Evolutionary conservation across 192 early-diverging fungal species (phyloP), one percentile per base, ranked within the genome.

Genomic region (Gamsiella multidivaricata): DNA sequence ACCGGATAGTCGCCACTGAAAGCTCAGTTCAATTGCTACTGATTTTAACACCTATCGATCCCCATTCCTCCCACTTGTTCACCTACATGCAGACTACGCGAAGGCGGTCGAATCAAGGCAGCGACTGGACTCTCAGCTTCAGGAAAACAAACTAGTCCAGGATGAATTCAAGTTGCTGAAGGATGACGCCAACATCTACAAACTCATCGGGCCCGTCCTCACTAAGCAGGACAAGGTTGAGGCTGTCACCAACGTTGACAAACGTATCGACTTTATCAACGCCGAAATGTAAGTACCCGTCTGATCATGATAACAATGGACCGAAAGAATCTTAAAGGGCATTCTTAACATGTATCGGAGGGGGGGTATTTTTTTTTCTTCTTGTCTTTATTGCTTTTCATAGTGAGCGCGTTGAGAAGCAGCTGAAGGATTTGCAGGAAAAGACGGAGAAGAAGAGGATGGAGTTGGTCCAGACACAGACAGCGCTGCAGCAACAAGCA

Each of bases 201-300:
- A 99, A 73, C 83, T 99, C 55, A 93, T 96, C 64, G 97, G 97
- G 0, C 97, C 97, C 25, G 96, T 97, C 14, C 84, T 99, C 28
- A 93, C 97, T 12, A 96, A 93, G 83, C 96, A 99, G 79, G 96
- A 97, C 5, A 87, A 85, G 61, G 50, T 80, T 7, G 97, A 99
- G 78, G 96, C 97, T 12, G 80, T 68, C 18, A 78, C 86, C 12
- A 98, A 99, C 72, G 96, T 99, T 18, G 87, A 93, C 63, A 98
- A 98, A 82, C 94, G 97, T 57, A 88, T 99, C 46, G 94, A 97
- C 61, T 95, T 90, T 54, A 99, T 99, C 68, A 69, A 79, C 12
- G 80, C 75, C 22, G 96, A 99, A 85, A 94, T 96, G 94, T 94
- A 84, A 80, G 87, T 69, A 23, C 29, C 15, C 46, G 7, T 49